phyloP scores from a whole-genome alignment of 306 rosid genomes.

The Trichosanthes truncata region DNA sequence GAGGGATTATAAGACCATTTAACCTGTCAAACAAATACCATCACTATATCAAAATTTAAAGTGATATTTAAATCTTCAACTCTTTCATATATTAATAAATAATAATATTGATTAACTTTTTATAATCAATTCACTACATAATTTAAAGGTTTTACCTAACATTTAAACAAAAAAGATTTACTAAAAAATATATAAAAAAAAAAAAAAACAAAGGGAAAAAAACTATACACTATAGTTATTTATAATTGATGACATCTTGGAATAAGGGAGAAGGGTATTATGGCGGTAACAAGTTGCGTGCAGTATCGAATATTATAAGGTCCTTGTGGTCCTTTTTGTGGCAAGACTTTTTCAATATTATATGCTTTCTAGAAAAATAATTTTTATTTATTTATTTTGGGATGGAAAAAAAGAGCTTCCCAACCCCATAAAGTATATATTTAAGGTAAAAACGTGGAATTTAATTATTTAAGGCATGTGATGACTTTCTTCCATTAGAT shows the following conservation, averaged over 20 bases:
- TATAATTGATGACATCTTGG: not conserved
- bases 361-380: not conserved
- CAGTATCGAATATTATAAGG: not conserved
- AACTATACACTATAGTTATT: no score
- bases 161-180: not conserved
- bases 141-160: not conserved
- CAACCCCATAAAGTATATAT: not conserved
- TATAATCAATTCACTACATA: not conserved
- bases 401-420: not conserved
- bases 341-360: no score
- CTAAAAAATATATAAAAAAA: not conserved
- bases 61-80: no score
- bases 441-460: not conserved
- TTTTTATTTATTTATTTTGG: not conserved
- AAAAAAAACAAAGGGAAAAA: no score
- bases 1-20: no score
- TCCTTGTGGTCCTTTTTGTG: not conserved
- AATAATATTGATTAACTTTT: not conserved
- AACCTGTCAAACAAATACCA: no score
- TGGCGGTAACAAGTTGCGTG: slow-evolving; percentile 2
- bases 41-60: no score
- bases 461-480: not conserved
- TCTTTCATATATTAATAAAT: not conserved
- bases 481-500: not conserved
- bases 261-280: not conserved